Conservation (phyloP, 2,329 filamentous ascomycete genomes). For the Ascochyta koolunga region DNA sequence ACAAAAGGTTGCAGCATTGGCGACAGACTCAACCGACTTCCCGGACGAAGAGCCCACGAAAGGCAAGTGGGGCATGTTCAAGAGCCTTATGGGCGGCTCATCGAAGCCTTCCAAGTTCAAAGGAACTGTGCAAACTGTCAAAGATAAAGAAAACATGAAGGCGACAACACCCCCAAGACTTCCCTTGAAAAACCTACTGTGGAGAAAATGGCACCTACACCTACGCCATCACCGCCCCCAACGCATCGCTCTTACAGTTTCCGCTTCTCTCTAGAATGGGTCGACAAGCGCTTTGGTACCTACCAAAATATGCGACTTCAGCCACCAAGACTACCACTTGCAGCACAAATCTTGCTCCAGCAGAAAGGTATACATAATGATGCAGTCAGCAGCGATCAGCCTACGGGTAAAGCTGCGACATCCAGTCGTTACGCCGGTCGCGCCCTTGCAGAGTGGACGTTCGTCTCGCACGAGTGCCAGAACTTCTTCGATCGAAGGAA, state of each 20-base stretch:
- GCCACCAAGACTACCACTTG: slow-evolving; percentile 71
- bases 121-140: slow-evolving; percentile 31
- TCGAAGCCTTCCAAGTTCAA: slow-evolving; percentile 51
- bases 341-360: slow-evolving; percentile 71
- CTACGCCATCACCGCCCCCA: slow-evolving; percentile 57
- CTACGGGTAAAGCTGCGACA: slow-evolving; percentile 45
- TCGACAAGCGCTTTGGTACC: slow-evolving; percentile 61
- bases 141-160: slow-evolving; percentile 34
- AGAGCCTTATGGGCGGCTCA: slow-evolving; percentile 64
- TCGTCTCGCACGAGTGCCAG: slow-evolving; percentile 78
- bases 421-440: slow-evolving; percentile 69
- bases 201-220: slow-evolving; percentile 19
- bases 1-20: slow-evolving; percentile 39
- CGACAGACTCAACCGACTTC: slow-evolving; percentile 42
- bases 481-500: slow-evolving; percentile 79
- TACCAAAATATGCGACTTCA: slow-evolving; percentile 68
- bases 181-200: slow-evolving; percentile 5
- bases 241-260: slow-evolving; percentile 69
- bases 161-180: slow-evolving; percentile 6
- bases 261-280: slow-evolving; percentile 75
- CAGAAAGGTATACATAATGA: slow-evolving; percentile 39
- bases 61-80: slow-evolving; percentile 65
- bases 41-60: slow-evolving; percentile 57
- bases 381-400: slow-evolving; percentile 37
- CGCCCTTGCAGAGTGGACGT: slow-evolving; percentile 77